phyloP scores from a whole-genome alignment of 495 filamentous ascomycete genomes.

The Aspergillus homomorphus region DNA sequence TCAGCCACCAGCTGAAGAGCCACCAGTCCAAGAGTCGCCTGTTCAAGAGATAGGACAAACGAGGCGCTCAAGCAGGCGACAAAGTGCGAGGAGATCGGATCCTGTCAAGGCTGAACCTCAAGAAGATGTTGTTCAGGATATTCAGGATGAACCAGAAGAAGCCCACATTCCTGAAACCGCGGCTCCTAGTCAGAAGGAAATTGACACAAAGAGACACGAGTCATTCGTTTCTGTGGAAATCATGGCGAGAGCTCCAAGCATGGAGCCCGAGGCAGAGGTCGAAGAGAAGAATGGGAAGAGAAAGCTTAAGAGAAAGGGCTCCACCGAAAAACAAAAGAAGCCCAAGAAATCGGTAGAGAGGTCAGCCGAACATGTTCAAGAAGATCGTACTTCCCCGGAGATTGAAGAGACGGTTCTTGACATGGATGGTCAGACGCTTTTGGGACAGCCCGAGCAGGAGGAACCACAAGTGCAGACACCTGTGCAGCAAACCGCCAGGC shows the following conservation, averaged over 20 bases:
- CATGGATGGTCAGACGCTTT: slow-evolving; percentile 14
- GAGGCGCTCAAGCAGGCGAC: slow-evolving; percentile 5
- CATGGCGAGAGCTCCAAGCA: slow-evolving; percentile 29
- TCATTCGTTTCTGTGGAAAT: slow-evolving; percentile 42
- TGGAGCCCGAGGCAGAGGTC: slow-evolving; percentile 35
- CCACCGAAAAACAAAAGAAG: slow-evolving; percentile 47
- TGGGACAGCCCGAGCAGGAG: slow-evolving; percentile 28
- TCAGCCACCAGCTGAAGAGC: slow-evolving; percentile 4
- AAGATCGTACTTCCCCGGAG: slow-evolving; percentile 17
- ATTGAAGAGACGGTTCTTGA: background rate
- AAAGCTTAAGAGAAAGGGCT: slow-evolving; percentile 39
- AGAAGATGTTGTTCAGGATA: background rate
- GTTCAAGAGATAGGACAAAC: slow-evolving; percentile 3
- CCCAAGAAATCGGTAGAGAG: slow-evolving; percentile 21
- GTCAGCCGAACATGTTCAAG: slow-evolving; percentile 18
- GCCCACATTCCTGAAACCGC: background rate
- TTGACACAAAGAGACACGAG: slow-evolving; percentile 37
- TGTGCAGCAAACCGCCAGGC: slow-evolving; percentile 20
- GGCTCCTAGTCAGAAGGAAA: slow-evolving; percentile 26
- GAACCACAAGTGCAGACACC: slow-evolving; percentile 20
- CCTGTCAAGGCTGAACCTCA: background rate
- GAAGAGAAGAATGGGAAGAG: slow-evolving; percentile 28
- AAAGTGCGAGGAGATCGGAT: background rate
- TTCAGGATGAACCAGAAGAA: background rate
- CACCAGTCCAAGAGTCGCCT: too few species aligned